Evolutionary conservation across 2,329 filamentous ascomycete species (phyloP).

Genomic region (Neurospora sp.): DNA sequence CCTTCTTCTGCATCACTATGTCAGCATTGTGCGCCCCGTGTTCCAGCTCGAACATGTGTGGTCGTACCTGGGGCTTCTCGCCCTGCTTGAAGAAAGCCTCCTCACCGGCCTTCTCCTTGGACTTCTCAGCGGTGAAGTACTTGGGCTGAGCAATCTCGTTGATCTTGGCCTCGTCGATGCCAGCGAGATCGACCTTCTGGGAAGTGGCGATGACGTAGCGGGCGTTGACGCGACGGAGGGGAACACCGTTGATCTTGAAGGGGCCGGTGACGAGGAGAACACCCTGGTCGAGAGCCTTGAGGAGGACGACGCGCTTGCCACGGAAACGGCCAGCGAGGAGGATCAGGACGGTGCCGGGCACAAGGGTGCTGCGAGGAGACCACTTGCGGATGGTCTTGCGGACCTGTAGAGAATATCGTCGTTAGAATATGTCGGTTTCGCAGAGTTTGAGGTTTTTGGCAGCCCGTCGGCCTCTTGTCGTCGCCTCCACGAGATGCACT

Average conservation of each 20-base stretch:
- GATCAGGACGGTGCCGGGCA: constrained; percentile 94
- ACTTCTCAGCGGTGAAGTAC: constrained; percentile 97
- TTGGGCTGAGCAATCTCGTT: constrained; percentile 63
- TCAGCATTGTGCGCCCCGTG: constrained; percentile 24
- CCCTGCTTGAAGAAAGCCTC: constrained; percentile 99
- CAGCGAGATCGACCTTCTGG: constrained; percentile 72
- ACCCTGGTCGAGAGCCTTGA: constrained; percentile 95
- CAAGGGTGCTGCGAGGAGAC: constrained; percentile 78
- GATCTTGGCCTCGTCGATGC: constrained; percentile 85
- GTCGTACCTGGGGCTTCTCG: constrained; percentile 88
- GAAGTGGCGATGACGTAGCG: constrained; percentile 90
- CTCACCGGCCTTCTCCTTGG: constrained; percentile 90
- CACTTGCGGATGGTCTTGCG: constrained; percentile 89
- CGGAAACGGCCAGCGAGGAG: constrained; percentile 99
- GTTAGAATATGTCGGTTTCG: constrained; percentile 19
- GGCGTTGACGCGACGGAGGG: constrained; percentile 86
- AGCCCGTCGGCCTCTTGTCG: not conserved
- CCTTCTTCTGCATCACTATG: constrained; percentile 71
- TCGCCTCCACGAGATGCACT: not conserved
- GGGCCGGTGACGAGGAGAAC: constrained; percentile 98
- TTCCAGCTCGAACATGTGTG: not conserved
- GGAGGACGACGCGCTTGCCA: constrained; percentile 98
- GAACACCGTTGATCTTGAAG: constrained; percentile 99
- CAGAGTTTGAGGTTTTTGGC: not conserved
- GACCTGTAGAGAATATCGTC: constrained; percentile 46